Conservation (phyloP, 208 protist species). For the Trypanosoma lewisi region DNA sequence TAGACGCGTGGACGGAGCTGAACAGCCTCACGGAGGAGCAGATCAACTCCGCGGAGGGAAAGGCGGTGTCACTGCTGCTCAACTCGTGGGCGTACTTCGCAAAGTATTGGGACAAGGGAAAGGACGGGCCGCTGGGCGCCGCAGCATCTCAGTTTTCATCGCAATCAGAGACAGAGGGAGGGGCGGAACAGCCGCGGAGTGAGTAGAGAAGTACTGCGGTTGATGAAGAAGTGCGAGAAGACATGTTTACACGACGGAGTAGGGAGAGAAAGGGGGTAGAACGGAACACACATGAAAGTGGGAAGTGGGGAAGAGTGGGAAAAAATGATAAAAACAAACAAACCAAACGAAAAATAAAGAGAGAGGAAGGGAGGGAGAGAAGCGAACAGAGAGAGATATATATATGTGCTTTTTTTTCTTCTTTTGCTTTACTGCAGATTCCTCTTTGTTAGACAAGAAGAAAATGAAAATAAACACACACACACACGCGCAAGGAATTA, state of each 20-base stretch:
- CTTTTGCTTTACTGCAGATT: neutral
- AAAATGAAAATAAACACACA: neutral
- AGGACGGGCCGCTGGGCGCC: constrained; percentile 54
- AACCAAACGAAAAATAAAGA: neutral
- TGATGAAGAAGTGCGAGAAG: too few species aligned
- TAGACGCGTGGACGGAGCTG: constrained; percentile 70
- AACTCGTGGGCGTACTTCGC: constrained; percentile 92
- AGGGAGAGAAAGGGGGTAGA: neutral
- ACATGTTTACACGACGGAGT: too few species aligned
- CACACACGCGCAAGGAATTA: too few species aligned
- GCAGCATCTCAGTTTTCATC: neutral
- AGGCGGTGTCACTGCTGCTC: constrained; percentile 81
- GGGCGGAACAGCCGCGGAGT: too few species aligned
- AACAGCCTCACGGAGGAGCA: constrained; percentile 80
- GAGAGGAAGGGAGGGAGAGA: neutral
- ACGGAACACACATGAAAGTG: neutral
- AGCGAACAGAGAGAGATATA: neutral
- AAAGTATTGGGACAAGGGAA: constrained; percentile 88
- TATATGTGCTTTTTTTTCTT: neutral
- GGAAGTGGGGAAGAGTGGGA: neutral
- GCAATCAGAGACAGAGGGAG: neutral
- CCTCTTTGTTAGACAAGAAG: neutral
- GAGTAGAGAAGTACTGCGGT: too few species aligned
- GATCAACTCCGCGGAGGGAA: constrained; percentile 87
- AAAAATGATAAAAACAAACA: neutral